Conservation (phyloP, 257 asterid genomes). For the Plantago major region DNA sequence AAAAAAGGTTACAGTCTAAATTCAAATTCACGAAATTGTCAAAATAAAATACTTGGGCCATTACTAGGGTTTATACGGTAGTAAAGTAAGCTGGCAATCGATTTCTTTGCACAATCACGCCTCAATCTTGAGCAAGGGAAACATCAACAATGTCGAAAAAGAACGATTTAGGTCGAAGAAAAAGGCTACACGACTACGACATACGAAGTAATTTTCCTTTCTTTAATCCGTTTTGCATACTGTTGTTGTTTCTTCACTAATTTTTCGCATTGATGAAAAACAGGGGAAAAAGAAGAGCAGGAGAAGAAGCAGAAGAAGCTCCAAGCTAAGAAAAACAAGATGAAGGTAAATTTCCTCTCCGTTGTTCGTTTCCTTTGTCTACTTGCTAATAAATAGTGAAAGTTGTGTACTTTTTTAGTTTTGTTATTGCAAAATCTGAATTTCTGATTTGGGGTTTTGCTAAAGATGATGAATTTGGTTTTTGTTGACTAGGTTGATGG, state of each 20-base stretch:
- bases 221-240: background rate
- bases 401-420: background rate
- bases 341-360: slow-evolving; percentile 60
- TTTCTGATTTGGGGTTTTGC: background rate
- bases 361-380: background rate
- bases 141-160: slow-evolving; percentile 72
- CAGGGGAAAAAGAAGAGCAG: slow-evolving; percentile 70
- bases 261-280: slow-evolving; percentile 14
- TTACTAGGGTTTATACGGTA: too few relatives aligned
- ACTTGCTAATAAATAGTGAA: background rate
- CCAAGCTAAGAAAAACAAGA: slow-evolving; percentile 80
- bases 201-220: slow-evolving; percentile 38
- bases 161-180: slow-evolving; percentile 79
- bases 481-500: slow-evolving; percentile 74
- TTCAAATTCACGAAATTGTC: too few relatives aligned
- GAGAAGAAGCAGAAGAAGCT: slow-evolving; percentile 70
- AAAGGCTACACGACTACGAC: slow-evolving; percentile 72
- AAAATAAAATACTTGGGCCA: too few relatives aligned
- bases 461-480: slow-evolving; percentile 2
- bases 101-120: background rate
- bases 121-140: slow-evolving; percentile 16
- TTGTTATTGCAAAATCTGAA: background rate
- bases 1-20: too few relatives aligned
- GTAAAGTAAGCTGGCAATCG: too few relatives aligned
- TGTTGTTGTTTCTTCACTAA: background rate